Evolutionary conservation across 306 rosid genomes (phyloP).

Genomic region (Quillaja saponaria): DNA sequence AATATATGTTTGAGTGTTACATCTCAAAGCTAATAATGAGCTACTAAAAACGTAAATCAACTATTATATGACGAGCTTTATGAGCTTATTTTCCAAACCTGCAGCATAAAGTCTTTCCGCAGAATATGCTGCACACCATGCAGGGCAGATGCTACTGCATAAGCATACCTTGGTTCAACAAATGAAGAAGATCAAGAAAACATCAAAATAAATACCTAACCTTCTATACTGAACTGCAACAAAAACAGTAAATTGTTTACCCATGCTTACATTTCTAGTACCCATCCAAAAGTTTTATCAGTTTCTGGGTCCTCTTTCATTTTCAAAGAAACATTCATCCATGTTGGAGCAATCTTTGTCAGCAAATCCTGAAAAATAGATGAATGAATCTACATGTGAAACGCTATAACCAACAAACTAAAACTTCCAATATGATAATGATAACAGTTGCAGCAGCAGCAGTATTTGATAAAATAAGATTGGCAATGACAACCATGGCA

Average conservation of each 20-base stretch:
- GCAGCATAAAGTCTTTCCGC: conserved; percentile 94
- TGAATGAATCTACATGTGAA: conserved; percentile 19
- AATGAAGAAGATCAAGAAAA: conserved; percentile 27
- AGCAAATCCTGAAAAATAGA: conserved; percentile 68
- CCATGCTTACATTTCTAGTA: conserved; percentile 86
- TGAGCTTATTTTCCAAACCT: conserved; percentile 48
- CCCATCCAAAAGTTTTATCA: conserved; percentile 94
- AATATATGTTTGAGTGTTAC: conserved; percentile 1
- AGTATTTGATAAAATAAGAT: conserved; percentile 14
- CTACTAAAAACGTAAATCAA: conserved; percentile 22
- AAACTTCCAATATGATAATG: conserved; percentile 15
- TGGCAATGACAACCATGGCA: conserved; percentile 16
- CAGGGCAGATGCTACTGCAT: conserved; percentile 95
- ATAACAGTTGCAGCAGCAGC: conserved; percentile 14
- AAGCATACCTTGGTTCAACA: conserved; percentile 71
- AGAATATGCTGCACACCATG: conserved; percentile 88
- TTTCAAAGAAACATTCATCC: conserved; percentile 92
- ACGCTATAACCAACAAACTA: not conserved
- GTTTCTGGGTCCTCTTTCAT: conserved; percentile 92
- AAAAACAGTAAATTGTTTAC: conserved; percentile 11
- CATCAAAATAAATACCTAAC: conserved; percentile 23
- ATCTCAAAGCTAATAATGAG: conserved; percentile 4
- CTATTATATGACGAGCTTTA: conserved; percentile 16
- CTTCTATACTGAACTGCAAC: conserved; percentile 4
- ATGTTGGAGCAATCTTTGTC: conserved; percentile 94